Conservation (phyloP, 257 asterid genomes). For the Rehmannia glutinosa region DNA sequence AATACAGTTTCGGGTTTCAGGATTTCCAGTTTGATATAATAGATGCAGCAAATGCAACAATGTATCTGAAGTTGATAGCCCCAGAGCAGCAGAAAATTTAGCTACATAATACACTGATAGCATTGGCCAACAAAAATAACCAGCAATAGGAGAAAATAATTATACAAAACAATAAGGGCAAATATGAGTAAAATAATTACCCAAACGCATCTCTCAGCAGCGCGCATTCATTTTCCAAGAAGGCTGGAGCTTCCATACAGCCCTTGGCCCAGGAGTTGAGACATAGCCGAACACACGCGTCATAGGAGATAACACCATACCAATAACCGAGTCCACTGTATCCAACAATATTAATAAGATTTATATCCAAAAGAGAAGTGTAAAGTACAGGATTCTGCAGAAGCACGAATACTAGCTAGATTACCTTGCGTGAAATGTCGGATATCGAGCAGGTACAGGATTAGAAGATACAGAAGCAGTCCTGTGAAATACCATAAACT, state of each 20-base stretch:
- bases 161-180: neutral
- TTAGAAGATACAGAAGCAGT: constrained; percentile 49
- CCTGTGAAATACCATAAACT: constrained; percentile 39
- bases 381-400: neutral
- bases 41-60: no score
- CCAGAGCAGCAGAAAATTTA: no score
- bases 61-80: no score
- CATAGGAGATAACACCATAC: constrained; percentile 74
- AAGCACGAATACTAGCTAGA: neutral
- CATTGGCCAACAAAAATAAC: neutral
- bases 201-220: constrained; percentile 78
- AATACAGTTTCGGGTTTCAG: no score
- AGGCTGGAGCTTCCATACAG: constrained; percentile 67
- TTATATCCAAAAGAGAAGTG: neutral
- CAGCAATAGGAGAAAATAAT: neutral
- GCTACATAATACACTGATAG: neutral
- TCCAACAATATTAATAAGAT: constrained; percentile 14
- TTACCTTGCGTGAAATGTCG: constrained; percentile 93
- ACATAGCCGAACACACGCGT: constrained; percentile 94
- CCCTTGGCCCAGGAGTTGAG: constrained; percentile 85
- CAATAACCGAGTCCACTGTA: constrained; percentile 87
- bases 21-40: no score
- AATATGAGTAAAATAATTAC: constrained; percentile 28
- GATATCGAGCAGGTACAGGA: constrained; percentile 53
- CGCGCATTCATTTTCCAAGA: constrained; percentile 87